These are phyloP conservation scores for Rhytidhysteron rufulum DNA, from an alignment of 2,329 filamentous ascomycete species.

Conservation along the genomic window DNA sequence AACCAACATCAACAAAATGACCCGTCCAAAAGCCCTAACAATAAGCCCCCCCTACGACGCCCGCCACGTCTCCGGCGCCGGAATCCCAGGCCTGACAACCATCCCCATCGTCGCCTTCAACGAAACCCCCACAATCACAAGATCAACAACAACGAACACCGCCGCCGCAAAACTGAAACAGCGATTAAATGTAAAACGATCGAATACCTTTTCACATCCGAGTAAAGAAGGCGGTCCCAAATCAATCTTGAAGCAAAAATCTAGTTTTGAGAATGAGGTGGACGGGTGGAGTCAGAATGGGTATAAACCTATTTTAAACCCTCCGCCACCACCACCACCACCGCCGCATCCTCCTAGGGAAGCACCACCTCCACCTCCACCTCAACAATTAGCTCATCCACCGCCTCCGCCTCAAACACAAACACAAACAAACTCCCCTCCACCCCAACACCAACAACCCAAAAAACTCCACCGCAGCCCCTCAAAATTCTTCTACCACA, in stretches of 20 bases:
- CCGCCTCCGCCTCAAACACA: neutral
- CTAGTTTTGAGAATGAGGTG: too few relatives aligned
- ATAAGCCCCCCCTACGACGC: constrained; percentile 32
- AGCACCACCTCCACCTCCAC: neutral
- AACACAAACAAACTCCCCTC: constrained; percentile 3
- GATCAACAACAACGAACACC: neutral
- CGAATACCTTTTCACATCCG: neutral
- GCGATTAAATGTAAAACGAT: too few relatives aligned
- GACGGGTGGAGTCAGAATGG: too few relatives aligned
- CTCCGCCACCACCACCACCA: too few relatives aligned
- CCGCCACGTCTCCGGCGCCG: constrained; percentile 25
- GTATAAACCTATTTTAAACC: too few relatives aligned
- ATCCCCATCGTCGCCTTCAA: neutral
- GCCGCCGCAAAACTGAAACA: neutral
- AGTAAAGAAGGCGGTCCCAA: too few relatives aligned
- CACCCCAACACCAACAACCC: constrained; percentile 18
- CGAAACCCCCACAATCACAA: constrained; percentile 1
- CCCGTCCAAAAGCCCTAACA: constrained; percentile 16
- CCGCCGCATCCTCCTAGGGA: too few relatives aligned
- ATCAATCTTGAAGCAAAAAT: too few relatives aligned
- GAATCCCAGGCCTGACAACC: constrained; percentile 7
- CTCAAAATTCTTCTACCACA: too few relatives aligned
- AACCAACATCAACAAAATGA: constrained; percentile 4
- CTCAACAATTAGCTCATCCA: neutral
- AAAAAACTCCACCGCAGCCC: too few relatives aligned